A percentile compares a stretch with the other conserved stretches of the same genome.
Conservation (phyloP, 257 asterid genomes). For the Leonotis leonurus region DNA sequence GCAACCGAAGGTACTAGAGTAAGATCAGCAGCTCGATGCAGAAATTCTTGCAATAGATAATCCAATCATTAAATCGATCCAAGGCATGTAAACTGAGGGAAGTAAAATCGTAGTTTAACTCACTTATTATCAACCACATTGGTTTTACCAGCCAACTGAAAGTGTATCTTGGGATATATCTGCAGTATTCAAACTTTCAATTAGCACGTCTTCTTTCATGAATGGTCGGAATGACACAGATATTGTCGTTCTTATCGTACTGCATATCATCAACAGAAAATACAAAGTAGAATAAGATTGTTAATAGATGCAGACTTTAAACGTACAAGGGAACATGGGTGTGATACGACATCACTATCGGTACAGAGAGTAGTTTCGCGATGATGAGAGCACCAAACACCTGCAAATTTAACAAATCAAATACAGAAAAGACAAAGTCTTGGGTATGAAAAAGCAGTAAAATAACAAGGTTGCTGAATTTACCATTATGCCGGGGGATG, state of each 20-base stretch:
- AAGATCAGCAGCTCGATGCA: constrained; percentile 96
- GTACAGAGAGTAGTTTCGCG: constrained; percentile 78
- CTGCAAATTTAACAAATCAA: constrained; percentile 24
- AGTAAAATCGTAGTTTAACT: constrained; percentile 16
- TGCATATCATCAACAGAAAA: not conserved
- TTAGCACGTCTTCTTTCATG: constrained; percentile 21
- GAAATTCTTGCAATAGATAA: constrained; percentile 60
- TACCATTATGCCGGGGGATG: constrained; percentile 99
- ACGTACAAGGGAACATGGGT: constrained; percentile 97
- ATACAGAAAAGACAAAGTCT: not conserved
- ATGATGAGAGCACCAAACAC: constrained; percentile 93
- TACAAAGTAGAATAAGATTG: not conserved
- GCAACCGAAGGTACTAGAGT: constrained; percentile 94
- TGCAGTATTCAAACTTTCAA: constrained; percentile 34
- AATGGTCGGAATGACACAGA: too few relatives aligned
- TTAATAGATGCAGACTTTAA: not conserved
- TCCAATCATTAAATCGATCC: constrained; percentile 9
- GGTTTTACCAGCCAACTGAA: constrained; percentile 96
- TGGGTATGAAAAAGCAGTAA: not conserved
- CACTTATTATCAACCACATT: constrained; percentile 88
- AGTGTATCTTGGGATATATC: constrained; percentile 96
- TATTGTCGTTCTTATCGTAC: too few relatives aligned
- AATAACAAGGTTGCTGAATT: constrained; percentile 11
- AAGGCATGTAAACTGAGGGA: constrained; percentile 1
- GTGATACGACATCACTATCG: constrained; percentile 96